These are phyloP conservation scores for Trichoderma atroviride DNA, from an alignment of 2,329 filamentous ascomycete species.

Conservation along the genomic window DNA sequence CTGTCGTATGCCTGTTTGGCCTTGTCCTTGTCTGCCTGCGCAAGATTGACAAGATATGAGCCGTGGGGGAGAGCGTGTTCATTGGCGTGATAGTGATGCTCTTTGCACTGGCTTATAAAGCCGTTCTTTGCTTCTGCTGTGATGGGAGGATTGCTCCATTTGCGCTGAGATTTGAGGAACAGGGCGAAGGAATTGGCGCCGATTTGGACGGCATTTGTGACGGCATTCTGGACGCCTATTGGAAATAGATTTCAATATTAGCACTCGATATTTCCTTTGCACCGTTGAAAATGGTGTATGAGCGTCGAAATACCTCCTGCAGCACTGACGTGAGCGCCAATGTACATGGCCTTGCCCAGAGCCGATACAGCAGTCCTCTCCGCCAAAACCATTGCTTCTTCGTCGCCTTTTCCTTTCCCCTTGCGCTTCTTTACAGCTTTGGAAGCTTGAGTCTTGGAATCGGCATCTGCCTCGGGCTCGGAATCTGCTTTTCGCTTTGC, in stretches of 20 bases:
- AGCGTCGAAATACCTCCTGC: conserved; percentile 68
- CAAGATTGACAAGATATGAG: conserved; percentile 94
- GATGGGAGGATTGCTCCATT: conserved; percentile 85
- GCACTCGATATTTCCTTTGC: not conserved
- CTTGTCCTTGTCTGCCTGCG: conserved; percentile 77
- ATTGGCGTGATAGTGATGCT: conserved; percentile 70
- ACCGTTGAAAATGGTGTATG: not conserved
- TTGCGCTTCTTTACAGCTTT: conserved; percentile 31
- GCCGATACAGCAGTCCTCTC: conserved; percentile 65
- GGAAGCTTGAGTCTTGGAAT: not conserved
- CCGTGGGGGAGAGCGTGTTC: conserved; percentile 87
- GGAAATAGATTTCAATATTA: not conserved
- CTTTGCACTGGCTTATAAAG: conserved; percentile 69
- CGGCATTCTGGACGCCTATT: conserved; percentile 82
- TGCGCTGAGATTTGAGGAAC: conserved; percentile 94
- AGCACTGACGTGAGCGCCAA: conserved; percentile 89
- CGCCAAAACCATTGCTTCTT: conserved; percentile 61
- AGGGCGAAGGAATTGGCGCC: conserved; percentile 92
- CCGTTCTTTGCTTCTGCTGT: conserved; percentile 65
- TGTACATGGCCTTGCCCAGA: conserved; percentile 71
- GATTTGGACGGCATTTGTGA: conserved; percentile 76
- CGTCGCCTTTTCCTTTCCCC: conserved; percentile 43
- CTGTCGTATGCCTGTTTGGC: conserved; percentile 81
- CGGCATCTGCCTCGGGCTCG: not conserved
- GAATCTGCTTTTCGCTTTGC: conserved; percentile 32